Percentiles rank a stretch among this genome's conserved stretches.
phyloP scores from a whole-genome alignment of 2,329 filamentous ascomycete genomes.

The Paraphaeosphaeria minitans region DNA sequence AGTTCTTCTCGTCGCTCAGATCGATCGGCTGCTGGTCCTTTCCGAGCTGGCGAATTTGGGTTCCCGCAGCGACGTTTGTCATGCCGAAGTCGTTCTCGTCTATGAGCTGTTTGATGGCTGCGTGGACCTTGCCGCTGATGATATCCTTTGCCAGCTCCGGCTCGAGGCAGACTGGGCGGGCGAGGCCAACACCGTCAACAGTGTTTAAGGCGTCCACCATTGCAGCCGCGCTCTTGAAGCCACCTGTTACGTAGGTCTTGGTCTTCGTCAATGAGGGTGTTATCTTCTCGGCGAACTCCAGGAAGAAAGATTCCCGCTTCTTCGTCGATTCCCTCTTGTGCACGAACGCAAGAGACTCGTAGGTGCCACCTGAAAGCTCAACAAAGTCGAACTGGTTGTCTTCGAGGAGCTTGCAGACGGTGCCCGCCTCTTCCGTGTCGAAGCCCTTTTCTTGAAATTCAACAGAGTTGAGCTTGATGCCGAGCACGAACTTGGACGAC shows the following conservation, averaged over 20 bases:
- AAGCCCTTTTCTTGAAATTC: conserved; percentile 61
- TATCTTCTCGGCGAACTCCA: conserved; percentile 63
- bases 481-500: conserved; percentile 51
- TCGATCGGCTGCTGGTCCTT: conserved; percentile 61
- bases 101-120: conserved; percentile 55
- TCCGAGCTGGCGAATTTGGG: conserved; percentile 59
- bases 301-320: conserved; percentile 64
- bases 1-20: conserved; percentile 54
- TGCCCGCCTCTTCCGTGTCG: conserved; percentile 56
- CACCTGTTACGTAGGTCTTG: conserved; percentile 64
- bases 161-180: conserved; percentile 59
- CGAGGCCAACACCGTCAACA: conserved; percentile 66
- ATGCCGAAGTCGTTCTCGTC: conserved; percentile 60
- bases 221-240: conserved; percentile 59
- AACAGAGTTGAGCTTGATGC: conserved; percentile 65
- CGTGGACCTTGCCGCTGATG: conserved; percentile 48
- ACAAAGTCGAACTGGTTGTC: conserved; percentile 60
- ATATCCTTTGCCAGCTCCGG: conserved; percentile 53
- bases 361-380: conserved; percentile 66
- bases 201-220: conserved; percentile 64
- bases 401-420: conserved; percentile 57
- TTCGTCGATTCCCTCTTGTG: conserved; percentile 61
- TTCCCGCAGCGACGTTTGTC: conserved; percentile 54
- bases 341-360: conserved; percentile 58
- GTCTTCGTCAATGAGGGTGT: conserved; percentile 61